phyloP scores from a whole-genome alignment of 169 alveolate genomes.

The Plasmodium relictum region DNA sequence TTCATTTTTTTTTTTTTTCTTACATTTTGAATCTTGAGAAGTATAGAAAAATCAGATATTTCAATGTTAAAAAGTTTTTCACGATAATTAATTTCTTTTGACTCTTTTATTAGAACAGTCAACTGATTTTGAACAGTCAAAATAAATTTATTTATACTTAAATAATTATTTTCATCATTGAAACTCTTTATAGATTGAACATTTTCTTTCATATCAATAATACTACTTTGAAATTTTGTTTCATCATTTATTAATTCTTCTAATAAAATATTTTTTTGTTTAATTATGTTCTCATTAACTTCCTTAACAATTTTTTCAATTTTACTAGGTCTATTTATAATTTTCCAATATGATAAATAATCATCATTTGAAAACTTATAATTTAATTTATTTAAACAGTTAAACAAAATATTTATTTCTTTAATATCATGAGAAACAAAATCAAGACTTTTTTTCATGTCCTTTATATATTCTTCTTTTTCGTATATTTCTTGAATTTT shows the following conservation, averaged over 20 bases:
- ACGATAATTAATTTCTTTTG: constrained; percentile 64
- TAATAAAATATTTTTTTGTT: constrained; percentile 64
- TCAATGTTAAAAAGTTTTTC: constrained; percentile 60
- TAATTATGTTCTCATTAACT: constrained; percentile 54
- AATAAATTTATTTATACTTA: constrained; percentile 64
- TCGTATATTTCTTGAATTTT: constrained; percentile 72
- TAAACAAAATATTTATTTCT: constrained; percentile 67
- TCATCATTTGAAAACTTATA: constrained; percentile 75
- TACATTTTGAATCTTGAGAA: constrained; percentile 62
- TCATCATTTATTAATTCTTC: constrained; percentile 77
- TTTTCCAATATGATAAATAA: constrained; percentile 75
- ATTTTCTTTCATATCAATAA: constrained; percentile 75
- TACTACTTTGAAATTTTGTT: constrained; percentile 70
- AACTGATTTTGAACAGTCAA: constrained; percentile 72
- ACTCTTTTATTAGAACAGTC: constrained; percentile 63
- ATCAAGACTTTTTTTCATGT: constrained; percentile 69
- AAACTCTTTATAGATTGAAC: constrained; percentile 73
- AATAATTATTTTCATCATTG: constrained; percentile 60
- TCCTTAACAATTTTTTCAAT: constrained; percentile 75
- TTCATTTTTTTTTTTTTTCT: not conserved
- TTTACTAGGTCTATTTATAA: constrained; percentile 71
- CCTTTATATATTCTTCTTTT: constrained; percentile 74
- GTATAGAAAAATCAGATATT: constrained; percentile 73
- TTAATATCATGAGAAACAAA: constrained; percentile 68
- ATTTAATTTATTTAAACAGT: constrained; percentile 62